These are phyloP conservation scores for Discostella stelligeroides DNA, from an alignment of 108 stramenopile genomes.

Conservation along the genomic window DNA sequence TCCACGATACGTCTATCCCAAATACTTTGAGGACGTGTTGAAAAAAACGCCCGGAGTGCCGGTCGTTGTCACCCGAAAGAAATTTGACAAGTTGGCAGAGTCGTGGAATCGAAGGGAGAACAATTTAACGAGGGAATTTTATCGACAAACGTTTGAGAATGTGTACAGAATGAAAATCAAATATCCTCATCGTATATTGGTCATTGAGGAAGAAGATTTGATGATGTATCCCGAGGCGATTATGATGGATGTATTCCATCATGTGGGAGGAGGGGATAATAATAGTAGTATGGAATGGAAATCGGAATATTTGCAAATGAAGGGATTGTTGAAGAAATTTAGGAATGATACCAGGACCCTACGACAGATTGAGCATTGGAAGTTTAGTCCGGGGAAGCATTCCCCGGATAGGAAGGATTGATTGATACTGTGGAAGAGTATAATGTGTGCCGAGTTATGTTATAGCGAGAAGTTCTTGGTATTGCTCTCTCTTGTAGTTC, in stretches of 20 bases:
- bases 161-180: not conserved
- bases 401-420: not conserved
- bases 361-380: not conserved
- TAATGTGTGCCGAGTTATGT: too few relatives aligned
- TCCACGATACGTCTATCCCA: not conserved
- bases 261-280: too few relatives aligned
- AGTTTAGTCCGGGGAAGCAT: constrained; percentile 6
- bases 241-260: constrained; percentile 1
- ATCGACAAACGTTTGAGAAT: not conserved
- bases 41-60: constrained; percentile 9
- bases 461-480: too few relatives aligned
- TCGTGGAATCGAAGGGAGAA: not conserved
- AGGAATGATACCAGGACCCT: not conserved
- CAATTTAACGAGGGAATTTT: not conserved
- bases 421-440: too few relatives aligned
- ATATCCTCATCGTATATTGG: constrained; percentile 1
- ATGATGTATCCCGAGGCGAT: not conserved
- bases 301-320: constrained; percentile 1
- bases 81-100: not conserved
- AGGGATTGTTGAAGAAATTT: constrained; percentile 5
- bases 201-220: not conserved
- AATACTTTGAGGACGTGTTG: not conserved
- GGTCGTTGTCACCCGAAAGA: not conserved
- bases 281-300: constrained; percentile 10
- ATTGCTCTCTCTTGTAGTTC: too few relatives aligned